Evolutionary conservation across 805 yeast genomes (phyloP), one percentile per base, ranked within the genome.

Genomic region (Starmerella kuoi): DNA sequence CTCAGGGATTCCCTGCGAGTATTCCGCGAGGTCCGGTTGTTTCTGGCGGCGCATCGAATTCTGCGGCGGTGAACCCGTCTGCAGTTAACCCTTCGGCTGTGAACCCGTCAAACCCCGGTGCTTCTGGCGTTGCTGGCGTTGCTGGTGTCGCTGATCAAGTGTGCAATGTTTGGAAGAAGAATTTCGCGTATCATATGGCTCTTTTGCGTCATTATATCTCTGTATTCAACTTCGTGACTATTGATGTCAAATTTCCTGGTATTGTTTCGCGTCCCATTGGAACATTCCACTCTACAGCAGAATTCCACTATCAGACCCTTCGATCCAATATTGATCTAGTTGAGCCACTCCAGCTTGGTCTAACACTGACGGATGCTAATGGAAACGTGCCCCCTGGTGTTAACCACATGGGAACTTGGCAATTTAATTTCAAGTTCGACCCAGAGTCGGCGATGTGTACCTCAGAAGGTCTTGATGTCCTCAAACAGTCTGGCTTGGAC

Each of bases 181-280:
- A 66, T 46, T 55, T 65, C 39, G 61, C 60, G 38, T 62, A 61
- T 45, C 66, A 63, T 48, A 59, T 67, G 61, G 58, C 60, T 15
- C 48, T 59, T 17, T 49, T 67, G 30, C 57, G 67, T 18, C 62
- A 60, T 40, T 53, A 63, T 22, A 55, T 61, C 14, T 56, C 61
- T 20, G 56, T 59, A 31, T 66, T 62, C 53, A 62, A 61, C 36
- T 61, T 58, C 40, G 55, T 66, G 7, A 57, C 69, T 3, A 72
- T 86, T 45, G 87, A 86, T 53, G 86, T 93, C 36, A 97, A 91
- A 60, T 86, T 91, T 57, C 95, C 95, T 0, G 98, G 98, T 0
- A 83, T 93, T 19, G 79, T 88, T 22, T 95, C 95, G 2, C 73
- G 98, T 54, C 98, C 98, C 14, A 82, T 91, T 46, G 98, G 98